Percentiles rank a stretch among this genome's conserved stretches.
Conservation (phyloP, 2,329 filamentous ascomycete species). For the Dactylellina sp. region DNA sequence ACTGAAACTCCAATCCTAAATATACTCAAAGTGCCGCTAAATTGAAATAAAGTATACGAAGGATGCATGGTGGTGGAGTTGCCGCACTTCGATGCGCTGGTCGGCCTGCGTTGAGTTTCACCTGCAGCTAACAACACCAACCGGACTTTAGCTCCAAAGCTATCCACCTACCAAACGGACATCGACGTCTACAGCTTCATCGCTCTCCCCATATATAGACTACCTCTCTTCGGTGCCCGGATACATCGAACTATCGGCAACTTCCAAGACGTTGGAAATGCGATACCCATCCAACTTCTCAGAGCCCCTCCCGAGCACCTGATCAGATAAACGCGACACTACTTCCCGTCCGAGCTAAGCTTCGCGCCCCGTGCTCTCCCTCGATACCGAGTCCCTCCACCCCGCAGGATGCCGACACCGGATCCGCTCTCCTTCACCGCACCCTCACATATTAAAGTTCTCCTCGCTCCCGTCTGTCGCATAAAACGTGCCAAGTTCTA, state of each 20-base stretch:
- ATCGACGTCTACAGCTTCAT: conserved; percentile 35
- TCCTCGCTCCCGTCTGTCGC: conserved; percentile 86
- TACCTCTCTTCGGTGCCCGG: not conserved
- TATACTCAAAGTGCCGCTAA: too few species aligned
- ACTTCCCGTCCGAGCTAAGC: conserved; percentile 24
- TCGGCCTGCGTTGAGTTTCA: conserved; percentile 30
- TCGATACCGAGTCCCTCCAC: not conserved
- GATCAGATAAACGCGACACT: conserved; percentile 40
- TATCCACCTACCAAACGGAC: not conserved
- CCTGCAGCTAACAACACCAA: conserved; percentile 28
- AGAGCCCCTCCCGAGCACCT: conserved; percentile 22
- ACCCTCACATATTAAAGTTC: conserved; percentile 87
- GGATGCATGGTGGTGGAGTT: conserved; percentile 5
- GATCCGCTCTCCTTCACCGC: conserved; percentile 91
- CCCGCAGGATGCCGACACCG: conserved; percentile 69
- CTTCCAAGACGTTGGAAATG: conserved; percentile 19
- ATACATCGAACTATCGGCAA: not conserved
- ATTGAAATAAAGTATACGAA: not conserved
- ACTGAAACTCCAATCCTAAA: too few species aligned
- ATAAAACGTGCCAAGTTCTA: conserved; percentile 85
- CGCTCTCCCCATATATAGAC: not conserved
- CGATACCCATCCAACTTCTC: conserved; percentile 9
- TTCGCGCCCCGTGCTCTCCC: conserved; percentile 30
- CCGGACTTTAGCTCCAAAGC: conserved; percentile 30
- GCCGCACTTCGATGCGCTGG: conserved; percentile 18